These are phyloP conservation scores for Fusarium sp. DNA, from an alignment of 2,329 filamentous ascomycete species.

Conservation along the genomic window DNA sequence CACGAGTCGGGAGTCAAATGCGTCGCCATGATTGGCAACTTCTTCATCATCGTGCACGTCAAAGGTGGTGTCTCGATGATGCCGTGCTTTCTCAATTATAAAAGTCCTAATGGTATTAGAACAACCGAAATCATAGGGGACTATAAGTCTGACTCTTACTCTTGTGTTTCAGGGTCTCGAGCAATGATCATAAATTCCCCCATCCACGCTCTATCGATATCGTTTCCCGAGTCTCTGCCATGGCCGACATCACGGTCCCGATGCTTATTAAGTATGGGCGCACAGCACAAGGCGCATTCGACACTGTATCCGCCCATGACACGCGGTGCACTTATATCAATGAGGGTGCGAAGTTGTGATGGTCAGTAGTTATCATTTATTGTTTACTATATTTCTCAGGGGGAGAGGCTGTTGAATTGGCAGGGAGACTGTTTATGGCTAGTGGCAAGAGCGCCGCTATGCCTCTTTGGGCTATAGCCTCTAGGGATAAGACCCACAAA, in stretches of 20 bases:
- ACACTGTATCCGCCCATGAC: neutral
- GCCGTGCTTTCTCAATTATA: neutral
- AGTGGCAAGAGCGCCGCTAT: neutral
- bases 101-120: neutral
- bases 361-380: neutral
- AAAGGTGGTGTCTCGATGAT: neutral
- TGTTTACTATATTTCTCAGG: neutral
- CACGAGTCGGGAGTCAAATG: neutral
- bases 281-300: neutral
- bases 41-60: neutral
- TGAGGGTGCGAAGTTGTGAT: neutral
- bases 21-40: neutral
- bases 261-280: neutral
- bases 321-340: neutral
- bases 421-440: neutral
- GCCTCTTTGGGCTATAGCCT: neutral
- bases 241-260: neutral
- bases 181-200: neutral
- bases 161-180: neutral
- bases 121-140: accelerated
- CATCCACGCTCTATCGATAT: neutral
- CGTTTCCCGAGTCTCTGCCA: neutral
- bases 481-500: neutral
- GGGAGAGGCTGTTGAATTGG: neutral
- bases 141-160: neutral